Base-by-base conservation (phyloP, 2,329 filamentous ascomycete species). In the Aspergillus novoparasiticus region DNA sequence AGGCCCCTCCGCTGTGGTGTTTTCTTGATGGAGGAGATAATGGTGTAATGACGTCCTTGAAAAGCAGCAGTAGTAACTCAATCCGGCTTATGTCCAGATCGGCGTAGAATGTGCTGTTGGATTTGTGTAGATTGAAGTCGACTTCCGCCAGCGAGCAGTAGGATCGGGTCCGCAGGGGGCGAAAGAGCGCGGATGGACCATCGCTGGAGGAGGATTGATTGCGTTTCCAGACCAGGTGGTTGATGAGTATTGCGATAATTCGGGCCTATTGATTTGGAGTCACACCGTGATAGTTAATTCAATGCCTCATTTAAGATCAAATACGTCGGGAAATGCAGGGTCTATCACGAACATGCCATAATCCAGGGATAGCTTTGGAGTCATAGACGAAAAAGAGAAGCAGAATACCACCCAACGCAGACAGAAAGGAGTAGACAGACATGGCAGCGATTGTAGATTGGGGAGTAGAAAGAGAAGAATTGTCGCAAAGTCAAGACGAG, bases 111-210 rank as follows among this genome's bases (percentile, higher is more conserved):
- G 55, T 57, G 55, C 55, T 57, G 55, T 57, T 57, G 2, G 55
- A 57, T 14, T 57, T 57, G 55, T 57, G 55, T 4, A 57, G 23
- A 26, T 57, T 57, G 39, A 45, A 57, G 26, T 57, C 55, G 55
- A 50, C 46, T 30, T 50, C 46, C 1, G 46, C 26, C 11, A 50
- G 14, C 3, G 46, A 50, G 26, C 46, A 50, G 2, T 50, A 50
- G 23, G 46, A 50, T 16, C 46, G 46, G 23, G 46, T 30, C 14
- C 46, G 46, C 0, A 50, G 16, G 14, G 46, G 46, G 4, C 46
- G 26, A 28, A 50, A 50, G 16, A 50, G 46, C 6, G 16, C 8
- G 3, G 46, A 28, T 4, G 26, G 8, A 2, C 46, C 26, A 30
- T 30, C 14, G 16, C 12, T 6, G 30, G 46, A 30, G 26, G 26